Percentiles rank a stretch among this genome's conserved stretches.
phyloP scores from a whole-genome alignment of 164 flowering plant species.

The Liriodendron chinense region DNA sequence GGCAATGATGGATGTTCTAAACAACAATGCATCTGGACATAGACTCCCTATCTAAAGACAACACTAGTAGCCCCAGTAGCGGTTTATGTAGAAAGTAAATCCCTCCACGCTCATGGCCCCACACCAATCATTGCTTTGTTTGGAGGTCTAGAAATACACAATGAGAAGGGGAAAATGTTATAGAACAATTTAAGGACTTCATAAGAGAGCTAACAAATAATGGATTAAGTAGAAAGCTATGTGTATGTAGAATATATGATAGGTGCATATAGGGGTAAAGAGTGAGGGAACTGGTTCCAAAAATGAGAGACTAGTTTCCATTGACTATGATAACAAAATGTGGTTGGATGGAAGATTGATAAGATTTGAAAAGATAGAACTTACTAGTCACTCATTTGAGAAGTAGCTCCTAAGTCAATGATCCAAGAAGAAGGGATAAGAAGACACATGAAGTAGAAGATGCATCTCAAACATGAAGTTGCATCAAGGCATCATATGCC shows the following conservation, averaged over 20 bases:
- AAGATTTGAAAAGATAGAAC: background rate
- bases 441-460: background rate
- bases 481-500: too few species aligned
- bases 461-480: too few species aligned
- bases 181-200: background rate
- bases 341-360: background rate
- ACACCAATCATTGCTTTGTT: background rate
- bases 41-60: background rate
- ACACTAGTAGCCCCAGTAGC: background rate
- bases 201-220: background rate
- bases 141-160: background rate
- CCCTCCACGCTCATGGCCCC: background rate
- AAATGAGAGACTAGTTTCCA: too few species aligned
- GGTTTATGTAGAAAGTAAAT: background rate
- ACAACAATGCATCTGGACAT: background rate
- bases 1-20: background rate
- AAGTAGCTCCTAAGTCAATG: background rate
- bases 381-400: background rate
- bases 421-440: background rate
- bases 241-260: background rate
- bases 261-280: background rate
- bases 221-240: background rate
- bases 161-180: background rate
- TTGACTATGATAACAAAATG: too few species aligned
- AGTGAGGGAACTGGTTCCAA: too few species aligned